phyloP scores from a whole-genome alignment of 371 early-diverging fungal genomes.

The Apophysomyces variabilis region DNA sequence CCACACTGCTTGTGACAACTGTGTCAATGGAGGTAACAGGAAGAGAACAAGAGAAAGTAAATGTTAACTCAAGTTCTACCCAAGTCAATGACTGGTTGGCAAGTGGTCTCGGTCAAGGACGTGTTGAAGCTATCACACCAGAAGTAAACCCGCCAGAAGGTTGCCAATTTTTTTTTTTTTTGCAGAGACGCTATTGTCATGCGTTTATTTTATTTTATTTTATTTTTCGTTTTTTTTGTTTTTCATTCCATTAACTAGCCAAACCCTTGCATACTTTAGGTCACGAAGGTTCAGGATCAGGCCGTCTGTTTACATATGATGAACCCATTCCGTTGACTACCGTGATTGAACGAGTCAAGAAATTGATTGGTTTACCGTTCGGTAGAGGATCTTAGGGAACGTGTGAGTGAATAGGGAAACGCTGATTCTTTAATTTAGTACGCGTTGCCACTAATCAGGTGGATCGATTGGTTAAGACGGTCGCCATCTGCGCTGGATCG shows the following conservation, averaged over 20 bases:
- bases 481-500: slow-evolving; percentile 97
- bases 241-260: background rate
- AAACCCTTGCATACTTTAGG: slow-evolving; percentile 33
- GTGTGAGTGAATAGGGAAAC: background rate
- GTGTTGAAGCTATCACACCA: slow-evolving; percentile 55
- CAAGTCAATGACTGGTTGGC: slow-evolving; percentile 87
- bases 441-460: slow-evolving; percentile 69
- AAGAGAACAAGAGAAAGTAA: background rate
- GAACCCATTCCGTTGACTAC: slow-evolving; percentile 57
- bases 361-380: slow-evolving; percentile 62
- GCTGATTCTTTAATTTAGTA: slow-evolving; percentile 37
- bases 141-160: slow-evolving; percentile 61
- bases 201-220: background rate
- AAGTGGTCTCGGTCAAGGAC: slow-evolving; percentile 64
- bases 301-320: slow-evolving; percentile 72
- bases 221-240: no score
- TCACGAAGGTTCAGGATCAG: slow-evolving; percentile 75
- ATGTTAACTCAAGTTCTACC: background rate
- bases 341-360: slow-evolving; percentile 71
- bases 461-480: slow-evolving; percentile 61
- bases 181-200: no score
- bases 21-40: slow-evolving; percentile 73
- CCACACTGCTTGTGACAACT: slow-evolving; percentile 95
- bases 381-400: slow-evolving; percentile 37
- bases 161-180: background rate